phyloP scores from a whole-genome alignment of 257 asterid species.

The Lavandula angustifolia region DNA sequence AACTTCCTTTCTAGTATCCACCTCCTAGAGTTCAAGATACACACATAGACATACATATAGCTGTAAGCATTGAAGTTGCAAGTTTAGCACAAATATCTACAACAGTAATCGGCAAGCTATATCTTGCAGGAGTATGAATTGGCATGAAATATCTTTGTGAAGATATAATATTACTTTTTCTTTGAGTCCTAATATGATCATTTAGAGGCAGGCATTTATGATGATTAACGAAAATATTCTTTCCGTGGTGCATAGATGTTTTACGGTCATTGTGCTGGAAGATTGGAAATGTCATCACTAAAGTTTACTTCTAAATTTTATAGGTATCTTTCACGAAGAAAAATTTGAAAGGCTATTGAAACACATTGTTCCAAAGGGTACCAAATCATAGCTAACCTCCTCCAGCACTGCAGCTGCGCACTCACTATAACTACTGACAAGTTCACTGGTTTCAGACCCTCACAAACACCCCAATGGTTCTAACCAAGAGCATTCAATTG shows the following conservation, averaged over 20 bases:
- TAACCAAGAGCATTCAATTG: not conserved
- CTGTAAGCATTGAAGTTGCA: not conserved
- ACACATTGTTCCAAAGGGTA: not conserved
- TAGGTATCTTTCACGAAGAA: not conserved
- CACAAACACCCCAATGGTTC: not conserved
- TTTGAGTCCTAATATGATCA: not conserved
- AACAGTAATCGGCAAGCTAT: slow-evolving; percentile 10
- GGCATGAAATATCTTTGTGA: not conserved
- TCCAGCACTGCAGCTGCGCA: not conserved
- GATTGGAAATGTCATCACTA: slow-evolving; percentile 6
- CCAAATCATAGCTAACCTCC: slow-evolving; percentile 5
- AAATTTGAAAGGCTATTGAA: slow-evolving; percentile 2
- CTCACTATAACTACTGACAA: not conserved
- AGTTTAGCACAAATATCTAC: slow-evolving; percentile 11
- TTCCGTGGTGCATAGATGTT: slow-evolving; percentile 14
- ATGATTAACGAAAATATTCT: not conserved
- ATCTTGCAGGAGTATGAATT: not conserved
- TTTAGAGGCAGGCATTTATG: not conserved
- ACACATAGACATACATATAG: not conserved
- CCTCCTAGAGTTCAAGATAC: slow-evolving; percentile 55
- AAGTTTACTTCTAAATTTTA: slow-evolving; percentile 5
- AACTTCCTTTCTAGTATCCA: slow-evolving; percentile 88
- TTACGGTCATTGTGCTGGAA: not conserved
- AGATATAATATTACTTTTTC: slow-evolving; percentile 13
- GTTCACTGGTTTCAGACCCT: not conserved